These are phyloP conservation scores for Candida dajiaensis DNA, from an alignment of 805 yeast species.

Conservation along the genomic window DNA sequence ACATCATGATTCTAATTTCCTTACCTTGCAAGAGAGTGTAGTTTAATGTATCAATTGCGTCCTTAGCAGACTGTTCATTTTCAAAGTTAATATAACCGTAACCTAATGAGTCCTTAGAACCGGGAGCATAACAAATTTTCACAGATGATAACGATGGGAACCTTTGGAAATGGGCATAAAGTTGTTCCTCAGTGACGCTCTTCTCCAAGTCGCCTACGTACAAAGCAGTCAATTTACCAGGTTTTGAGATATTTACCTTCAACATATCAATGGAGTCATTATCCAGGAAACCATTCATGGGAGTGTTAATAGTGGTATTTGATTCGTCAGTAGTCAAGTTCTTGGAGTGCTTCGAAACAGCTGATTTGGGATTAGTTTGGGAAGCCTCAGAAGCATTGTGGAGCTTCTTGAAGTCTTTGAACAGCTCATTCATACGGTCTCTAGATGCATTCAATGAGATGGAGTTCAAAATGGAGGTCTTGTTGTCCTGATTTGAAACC, in stretches of 20 bases:
- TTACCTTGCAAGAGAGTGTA: constrained; percentile 33
- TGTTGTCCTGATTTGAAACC: not conserved
- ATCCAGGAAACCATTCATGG: constrained; percentile 1
- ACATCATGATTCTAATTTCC: constrained; percentile 52
- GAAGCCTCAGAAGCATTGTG: constrained; percentile 6
- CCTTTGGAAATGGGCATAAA: constrained; percentile 38
- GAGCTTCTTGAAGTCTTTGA: constrained; percentile 23
- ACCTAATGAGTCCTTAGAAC: constrained; percentile 53
- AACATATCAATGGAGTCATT: constrained; percentile 15
- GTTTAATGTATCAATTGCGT: constrained; percentile 54
- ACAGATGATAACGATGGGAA: constrained; percentile 47
- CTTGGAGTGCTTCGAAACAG: not conserved
- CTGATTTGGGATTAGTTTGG: not conserved
- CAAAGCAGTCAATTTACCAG: constrained; percentile 13
- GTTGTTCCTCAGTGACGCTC: constrained; percentile 41
- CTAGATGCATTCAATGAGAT: constrained; percentile 22
- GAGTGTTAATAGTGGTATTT: not conserved
- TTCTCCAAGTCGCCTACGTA: constrained; percentile 61
- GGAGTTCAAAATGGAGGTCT: constrained; percentile 12
- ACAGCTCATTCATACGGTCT: constrained; percentile 22
- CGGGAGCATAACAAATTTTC: constrained; percentile 52
- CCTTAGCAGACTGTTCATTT: constrained; percentile 42
- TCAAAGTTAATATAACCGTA: constrained; percentile 69
- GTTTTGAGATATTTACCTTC: constrained; percentile 8
- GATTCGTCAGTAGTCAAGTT: not conserved